Base-by-base conservation (phyloP, 2,329 filamentous ascomycete genomes). In the Aspergillus glaucus region DNA sequence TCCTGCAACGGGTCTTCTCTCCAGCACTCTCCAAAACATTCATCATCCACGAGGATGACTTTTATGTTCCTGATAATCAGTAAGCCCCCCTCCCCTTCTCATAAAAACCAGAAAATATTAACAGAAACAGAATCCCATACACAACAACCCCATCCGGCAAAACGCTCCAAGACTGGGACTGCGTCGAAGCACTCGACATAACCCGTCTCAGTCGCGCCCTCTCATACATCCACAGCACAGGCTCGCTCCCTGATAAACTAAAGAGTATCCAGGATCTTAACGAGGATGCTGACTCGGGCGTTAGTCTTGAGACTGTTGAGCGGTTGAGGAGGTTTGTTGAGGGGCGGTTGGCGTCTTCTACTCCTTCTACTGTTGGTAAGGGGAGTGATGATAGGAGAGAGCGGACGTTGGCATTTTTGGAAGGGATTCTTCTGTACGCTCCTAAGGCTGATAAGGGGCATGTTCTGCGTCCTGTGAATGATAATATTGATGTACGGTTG, bases 1-100 rank as follows among this genome's bases (percentile, higher is more conserved):
- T 96, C 10, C 77, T 98, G 15, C 84, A 89, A 50, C 83, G 88
- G 63, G 84, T 95, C 56, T 90, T 96, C 61, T 84, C 84, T 7
- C 48, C 54, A n/a, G 15, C 37, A 17, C 36, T 46, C 6, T 9
- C n/a, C n/a, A 26, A 42, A 17, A 62, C 69, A 0, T 92, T 90
- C 62, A 87, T 97, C 62, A 78, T 98, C 19, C 93, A 98, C 67
- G 84, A 95, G 66, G 93, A 98, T 73, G 93, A 98, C 69, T 98
- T 97, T 66, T 98, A 95, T 73, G 84, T 82, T 55, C 76, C 87
- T 1, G 92, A 97, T 64, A 71, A 79, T 26, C 79, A 89, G 79
- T 88, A 61, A 15, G 15, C 15, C 15, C 62, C 78, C 69, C 17
- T 3, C 14, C 10, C 39, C 41, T 22, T 17, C 14, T 21, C 19